Evolutionary conservation across 2,329 filamentous ascomycete genomes (phyloP).

Genomic region (Rhynchosporium agropyri): DNA sequence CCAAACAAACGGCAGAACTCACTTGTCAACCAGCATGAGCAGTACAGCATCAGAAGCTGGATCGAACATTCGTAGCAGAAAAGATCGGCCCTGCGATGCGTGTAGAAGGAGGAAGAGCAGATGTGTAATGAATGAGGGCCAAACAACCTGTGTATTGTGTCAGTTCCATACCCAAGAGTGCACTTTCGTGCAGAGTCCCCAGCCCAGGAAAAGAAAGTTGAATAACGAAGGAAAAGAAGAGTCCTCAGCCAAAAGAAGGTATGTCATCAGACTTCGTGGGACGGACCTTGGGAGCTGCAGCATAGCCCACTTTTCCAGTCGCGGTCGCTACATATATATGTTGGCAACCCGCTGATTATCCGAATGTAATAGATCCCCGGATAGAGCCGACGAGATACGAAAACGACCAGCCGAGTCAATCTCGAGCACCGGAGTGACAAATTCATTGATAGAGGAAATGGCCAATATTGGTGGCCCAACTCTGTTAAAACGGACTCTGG

Average conservation of each 20-base stretch:
- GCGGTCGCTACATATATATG: conserved; percentile 20
- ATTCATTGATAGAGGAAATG: conserved; percentile 69
- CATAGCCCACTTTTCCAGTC: conserved; percentile 27
- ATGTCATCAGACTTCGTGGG: conserved; percentile 34
- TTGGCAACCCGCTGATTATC: conserved; percentile 30
- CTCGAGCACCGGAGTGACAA: conserved; percentile 64
- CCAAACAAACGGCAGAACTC: conserved; percentile 31
- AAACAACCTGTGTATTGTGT: conserved; percentile 73
- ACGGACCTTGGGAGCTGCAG: conserved; percentile 5
- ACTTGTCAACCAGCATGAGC: conserved; percentile 51
- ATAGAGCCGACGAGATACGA: conserved; percentile 56
- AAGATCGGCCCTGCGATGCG: conserved; percentile 67
- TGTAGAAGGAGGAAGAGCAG: conserved; percentile 74
- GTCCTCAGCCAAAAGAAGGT: conserved; percentile 70
- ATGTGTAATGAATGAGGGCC: conserved; percentile 78
- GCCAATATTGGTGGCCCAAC: conserved; percentile 69
- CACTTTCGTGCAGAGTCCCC: conserved; percentile 75
- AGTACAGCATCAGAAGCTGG: conserved; percentile 56
- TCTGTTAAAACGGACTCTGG: conserved; percentile 69
- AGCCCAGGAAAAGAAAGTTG: conserved; percentile 78
- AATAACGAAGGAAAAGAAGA: conserved; percentile 60
- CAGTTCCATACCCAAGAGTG: conserved; percentile 78
- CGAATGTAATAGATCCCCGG: conserved; percentile 54
- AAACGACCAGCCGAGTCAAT: conserved; percentile 58
- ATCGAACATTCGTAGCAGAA: conserved; percentile 48